Evolutionary conservation across 1,139 yeast species (phyloP).

Genomic region (Yamadazyma blattariae): DNA sequence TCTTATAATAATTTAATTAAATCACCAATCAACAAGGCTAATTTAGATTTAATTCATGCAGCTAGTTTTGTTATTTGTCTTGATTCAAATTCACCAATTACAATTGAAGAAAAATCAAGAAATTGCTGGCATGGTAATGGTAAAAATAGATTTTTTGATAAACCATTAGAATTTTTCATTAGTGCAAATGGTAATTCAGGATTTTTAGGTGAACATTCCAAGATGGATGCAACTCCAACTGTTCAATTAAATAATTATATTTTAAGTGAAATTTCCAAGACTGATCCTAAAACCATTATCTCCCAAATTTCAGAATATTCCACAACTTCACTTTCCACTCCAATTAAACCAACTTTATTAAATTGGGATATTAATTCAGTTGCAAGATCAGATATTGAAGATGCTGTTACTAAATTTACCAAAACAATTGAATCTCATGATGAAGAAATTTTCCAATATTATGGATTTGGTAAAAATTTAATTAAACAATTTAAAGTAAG

Average conservation of each 20-base stretch:
- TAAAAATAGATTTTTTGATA: conserved; percentile 85
- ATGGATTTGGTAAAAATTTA: conserved; percentile 68
- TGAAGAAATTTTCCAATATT: conserved; percentile 65
- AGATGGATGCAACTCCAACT: conserved; percentile 98
- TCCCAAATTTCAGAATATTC: conserved; percentile 26
- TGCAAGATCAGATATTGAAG: conserved; percentile 49
- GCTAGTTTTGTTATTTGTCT: conserved; percentile 80
- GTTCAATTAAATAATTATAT: conserved; percentile 81
- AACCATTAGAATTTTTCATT: conserved; percentile 84
- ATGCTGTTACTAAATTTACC: conserved; percentile 57
- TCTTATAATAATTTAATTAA: conserved; percentile 57
- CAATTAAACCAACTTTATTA: conserved; percentile 21
- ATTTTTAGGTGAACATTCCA: conserved; percentile 93
- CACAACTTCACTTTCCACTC: conserved; percentile 13
- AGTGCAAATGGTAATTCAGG: conserved; percentile 86
- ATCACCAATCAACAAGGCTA: conserved; percentile 54
- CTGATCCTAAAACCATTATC: conserved; percentile 32
- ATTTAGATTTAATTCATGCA: conserved; percentile 69
- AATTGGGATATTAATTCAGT: conserved; percentile 51
- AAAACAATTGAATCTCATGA: conserved; percentile 53
- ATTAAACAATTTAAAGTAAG: conserved; percentile 68
- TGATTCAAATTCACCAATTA: conserved; percentile 71
- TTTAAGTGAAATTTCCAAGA: conserved; percentile 53
- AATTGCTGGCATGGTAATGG: conserved; percentile 97
- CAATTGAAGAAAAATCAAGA: conserved; percentile 82